phyloP scores from a whole-genome alignment of 1,284 basidiomycete genomes.

The Tilletia setariae region DNA sequence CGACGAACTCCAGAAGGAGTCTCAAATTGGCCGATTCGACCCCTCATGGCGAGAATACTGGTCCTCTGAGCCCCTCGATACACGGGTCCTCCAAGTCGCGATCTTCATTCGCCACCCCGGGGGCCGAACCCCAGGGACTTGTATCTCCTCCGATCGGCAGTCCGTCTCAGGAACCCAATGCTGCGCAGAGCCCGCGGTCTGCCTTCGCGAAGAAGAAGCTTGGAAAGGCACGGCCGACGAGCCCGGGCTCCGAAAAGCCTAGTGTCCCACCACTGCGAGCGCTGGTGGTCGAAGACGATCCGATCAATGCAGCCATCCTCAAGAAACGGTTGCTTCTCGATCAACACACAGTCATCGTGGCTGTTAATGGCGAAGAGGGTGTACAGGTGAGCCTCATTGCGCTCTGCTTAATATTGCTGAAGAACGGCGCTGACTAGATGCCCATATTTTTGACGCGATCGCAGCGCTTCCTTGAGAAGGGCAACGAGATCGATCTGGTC shows the following conservation, averaged over 20 bases:
- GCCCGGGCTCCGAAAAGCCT: not conserved
- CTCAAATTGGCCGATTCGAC: too few species aligned
- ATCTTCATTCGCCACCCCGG: conserved; percentile 8
- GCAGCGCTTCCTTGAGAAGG: conserved; percentile 61
- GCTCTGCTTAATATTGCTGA: not conserved
- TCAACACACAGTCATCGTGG: conserved; percentile 67
- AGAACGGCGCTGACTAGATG: not conserved
- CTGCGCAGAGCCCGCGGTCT: not conserved
- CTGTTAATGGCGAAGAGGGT: conserved; percentile 74
- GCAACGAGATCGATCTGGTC: conserved; percentile 67
- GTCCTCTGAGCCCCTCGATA: too few species aligned
- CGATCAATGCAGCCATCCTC: conserved; percentile 72
- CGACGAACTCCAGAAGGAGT: not conserved
- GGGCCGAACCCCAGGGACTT: not conserved
- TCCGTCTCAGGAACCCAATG: not conserved
- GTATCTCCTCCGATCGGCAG: not conserved
- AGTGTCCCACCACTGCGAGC: conserved; percentile 33
- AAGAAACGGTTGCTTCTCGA: conserved; percentile 68
- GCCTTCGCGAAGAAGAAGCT: not conserved
- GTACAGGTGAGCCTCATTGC: conserved; percentile 57
- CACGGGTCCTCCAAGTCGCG: not conserved
- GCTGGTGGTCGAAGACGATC: conserved; percentile 61
- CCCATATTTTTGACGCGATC: not conserved
- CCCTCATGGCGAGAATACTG: too few species aligned
- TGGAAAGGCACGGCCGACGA: not conserved